phyloP scores from a whole-genome alignment of 1,284 basidiomycete genomes.

The Schizopora paradoxa region DNA sequence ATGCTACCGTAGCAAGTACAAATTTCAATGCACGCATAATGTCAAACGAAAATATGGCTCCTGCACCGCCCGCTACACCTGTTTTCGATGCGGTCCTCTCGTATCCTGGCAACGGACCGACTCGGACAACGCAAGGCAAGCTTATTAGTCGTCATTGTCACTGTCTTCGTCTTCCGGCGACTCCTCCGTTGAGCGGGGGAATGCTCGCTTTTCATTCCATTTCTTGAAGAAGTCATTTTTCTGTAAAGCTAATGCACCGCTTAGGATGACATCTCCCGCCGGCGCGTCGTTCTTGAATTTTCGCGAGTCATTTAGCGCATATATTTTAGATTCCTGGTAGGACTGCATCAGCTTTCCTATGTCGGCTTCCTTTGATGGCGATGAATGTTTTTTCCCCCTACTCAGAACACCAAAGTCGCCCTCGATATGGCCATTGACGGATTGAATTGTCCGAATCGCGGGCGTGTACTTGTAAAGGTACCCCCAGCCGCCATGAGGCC shows the following conservation, averaged over 20 bases:
- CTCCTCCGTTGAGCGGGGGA: no score
- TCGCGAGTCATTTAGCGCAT: background rate
- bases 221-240: background rate
- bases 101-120: no score
- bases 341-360: background rate
- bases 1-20: no score
- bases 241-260: background rate
- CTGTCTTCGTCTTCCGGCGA: background rate
- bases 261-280: background rate
- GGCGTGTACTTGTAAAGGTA: conserved; percentile 29
- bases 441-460: conserved; percentile 26
- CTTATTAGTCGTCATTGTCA: no score
- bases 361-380: conserved; percentile 9
- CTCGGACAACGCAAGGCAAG: no score
- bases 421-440: conserved; percentile 24
- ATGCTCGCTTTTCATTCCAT: background rate
- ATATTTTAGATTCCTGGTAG: background rate
- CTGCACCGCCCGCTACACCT: no score
- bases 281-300: background rate
- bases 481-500: conserved; percentile 28
- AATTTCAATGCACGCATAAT: no score
- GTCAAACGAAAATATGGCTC: no score
- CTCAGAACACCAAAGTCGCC: conserved; percentile 22
- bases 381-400: background rate
- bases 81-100: no score